Evolutionary conservation across 345 rosid genomes (phyloP), one percentile per base, ranked within the genome.

Genomic region (Moricandia arvensis): DNA sequence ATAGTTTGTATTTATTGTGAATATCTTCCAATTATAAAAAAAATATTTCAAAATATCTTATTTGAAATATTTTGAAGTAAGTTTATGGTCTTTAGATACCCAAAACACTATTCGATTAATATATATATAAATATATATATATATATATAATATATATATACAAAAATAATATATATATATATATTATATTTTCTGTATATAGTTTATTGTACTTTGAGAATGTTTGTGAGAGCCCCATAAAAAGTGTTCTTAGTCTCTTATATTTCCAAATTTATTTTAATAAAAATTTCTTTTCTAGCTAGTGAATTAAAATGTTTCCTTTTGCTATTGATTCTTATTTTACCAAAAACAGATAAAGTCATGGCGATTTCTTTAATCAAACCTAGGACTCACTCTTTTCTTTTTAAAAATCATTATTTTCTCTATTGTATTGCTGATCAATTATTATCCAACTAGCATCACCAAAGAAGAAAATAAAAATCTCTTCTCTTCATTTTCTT

Each of bases 331-430:
- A 77, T 70, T 77, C 80, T 77, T 77, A 70, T 45, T 63, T 76
- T 77, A 63, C 80, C 75, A 77, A 77, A 76, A 70, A 43, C 71
- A 77, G 75, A 77, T 41, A 70, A 69, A 76, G 65, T 69, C 59
- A 63, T 60, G 69, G 57, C 43, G 33, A 68, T 61, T 69, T 68
- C 41, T 62, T 38, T 53, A 69, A 62, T 27, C 63, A 68, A 17
- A 74, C 4, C 66, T 64, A 45, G 70, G 47, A 43, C 15, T 31
- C 74, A 29, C 24, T 63, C 29, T 4, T 26, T 26, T 24, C 8
- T 15, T 8, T 26, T 7, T 21, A 8, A 0, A 0, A 12, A 16
- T 13, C 7, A 31, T 43, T 43, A 15, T 54, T 61, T 5, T 61
- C 3, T 69, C 7, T 6, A 29, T 47, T 26, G 7, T 57, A 1